Conservation (phyloP, 2,329 filamentous ascomycete genomes). For the Botrytis fabae region DNA sequence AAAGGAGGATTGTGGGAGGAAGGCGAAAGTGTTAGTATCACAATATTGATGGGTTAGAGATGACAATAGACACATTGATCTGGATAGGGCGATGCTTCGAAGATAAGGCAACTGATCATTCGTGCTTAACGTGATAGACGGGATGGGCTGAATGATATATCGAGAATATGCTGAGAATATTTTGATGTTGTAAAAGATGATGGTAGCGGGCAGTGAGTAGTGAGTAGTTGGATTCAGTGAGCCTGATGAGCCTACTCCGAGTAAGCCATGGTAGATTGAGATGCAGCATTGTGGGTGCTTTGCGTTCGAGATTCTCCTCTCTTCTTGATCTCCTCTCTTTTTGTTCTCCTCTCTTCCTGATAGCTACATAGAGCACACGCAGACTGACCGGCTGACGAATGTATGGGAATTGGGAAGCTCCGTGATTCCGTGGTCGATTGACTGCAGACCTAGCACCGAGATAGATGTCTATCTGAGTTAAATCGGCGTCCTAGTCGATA, state of each 20-base stretch:
- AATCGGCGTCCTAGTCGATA: not conserved
- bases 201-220: too few relatives aligned
- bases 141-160: not conserved
- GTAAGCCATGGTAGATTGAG: too few relatives aligned
- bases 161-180: not conserved
- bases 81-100: not conserved
- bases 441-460: too few relatives aligned
- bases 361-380: too few relatives aligned
- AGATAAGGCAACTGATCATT: too few relatives aligned
- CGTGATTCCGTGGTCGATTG: too few relatives aligned
- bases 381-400: too few relatives aligned
- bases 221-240: not conserved
- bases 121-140: not conserved
- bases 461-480: not conserved
- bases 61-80: not conserved
- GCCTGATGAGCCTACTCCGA: not conserved
- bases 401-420: too few relatives aligned
- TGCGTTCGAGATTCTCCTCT: not conserved
- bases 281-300: too few relatives aligned
- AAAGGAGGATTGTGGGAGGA: conserved; percentile 1
- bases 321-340: too few relatives aligned
- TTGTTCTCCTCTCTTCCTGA: too few relatives aligned
- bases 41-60: not conserved
- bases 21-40: not conserved
- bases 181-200: not conserved